Evolutionary conservation across 202 grass and related monocot genomes (phyloP).

Genomic region (Cymbopogon flexuosus): DNA sequence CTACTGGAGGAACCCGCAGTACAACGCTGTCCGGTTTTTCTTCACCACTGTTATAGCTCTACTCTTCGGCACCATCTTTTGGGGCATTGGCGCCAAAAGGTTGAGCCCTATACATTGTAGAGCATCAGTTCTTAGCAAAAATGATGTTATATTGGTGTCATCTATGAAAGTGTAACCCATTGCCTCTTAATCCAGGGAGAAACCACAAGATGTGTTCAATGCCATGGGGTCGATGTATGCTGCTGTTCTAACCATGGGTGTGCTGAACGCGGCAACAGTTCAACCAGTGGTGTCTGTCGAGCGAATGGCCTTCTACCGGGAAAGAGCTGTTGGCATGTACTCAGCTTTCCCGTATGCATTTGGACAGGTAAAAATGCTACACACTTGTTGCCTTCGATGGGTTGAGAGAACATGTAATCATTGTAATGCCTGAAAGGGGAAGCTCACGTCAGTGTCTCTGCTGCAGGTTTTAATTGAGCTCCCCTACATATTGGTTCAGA

Average conservation of each 20-base stretch:
- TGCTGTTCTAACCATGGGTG: slow-evolving; percentile 43
- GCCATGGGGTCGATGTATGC: slow-evolving; percentile 54
- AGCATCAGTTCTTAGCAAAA: not conserved
- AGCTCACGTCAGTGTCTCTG: not conserved
- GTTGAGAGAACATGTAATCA: not conserved
- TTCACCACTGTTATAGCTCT: slow-evolving; percentile 36
- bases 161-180: not conserved
- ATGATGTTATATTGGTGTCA: not conserved
- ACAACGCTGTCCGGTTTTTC: slow-evolving; percentile 35
- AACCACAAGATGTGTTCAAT: slow-evolving; percentile 45
- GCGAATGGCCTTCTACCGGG: slow-evolving; percentile 45
- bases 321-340: slow-evolving; percentile 46
- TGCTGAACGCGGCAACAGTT: slow-evolving; percentile 35
- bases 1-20: slow-evolving; percentile 45
- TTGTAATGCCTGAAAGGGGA: not conserved
- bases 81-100: slow-evolving; percentile 34
- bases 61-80: slow-evolving; percentile 40
- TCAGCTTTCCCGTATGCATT: slow-evolving; percentile 60
- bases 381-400: not conserved
- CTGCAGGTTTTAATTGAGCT: slow-evolving; percentile 42
- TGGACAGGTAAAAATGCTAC: slow-evolving; percentile 34
- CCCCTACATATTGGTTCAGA: slow-evolving; percentile 41
- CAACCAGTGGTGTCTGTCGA: slow-evolving; percentile 47
- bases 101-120: not conserved
- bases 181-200: slow-evolving; percentile 20